Percentiles rank a stretch among this genome's conserved stretches.
Conservation (phyloP, 2,329 filamentous ascomycete genomes). For the Alternaria novae-zelandiae region DNA sequence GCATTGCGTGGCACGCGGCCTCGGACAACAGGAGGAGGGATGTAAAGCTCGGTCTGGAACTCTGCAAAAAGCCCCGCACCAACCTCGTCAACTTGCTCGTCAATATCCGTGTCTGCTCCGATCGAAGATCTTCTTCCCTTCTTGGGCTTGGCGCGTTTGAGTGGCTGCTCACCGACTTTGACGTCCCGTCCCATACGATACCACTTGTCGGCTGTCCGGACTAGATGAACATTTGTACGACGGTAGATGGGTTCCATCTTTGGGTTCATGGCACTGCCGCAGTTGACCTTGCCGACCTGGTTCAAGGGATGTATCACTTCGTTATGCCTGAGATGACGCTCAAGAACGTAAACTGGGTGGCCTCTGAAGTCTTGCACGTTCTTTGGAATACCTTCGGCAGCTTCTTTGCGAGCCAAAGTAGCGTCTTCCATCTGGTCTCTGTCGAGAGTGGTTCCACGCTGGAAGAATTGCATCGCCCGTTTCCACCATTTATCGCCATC, state of each 20-base stretch:
- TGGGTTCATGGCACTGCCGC: slow-evolving; percentile 64
- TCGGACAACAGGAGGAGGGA: slow-evolving; percentile 74
- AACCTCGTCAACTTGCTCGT: slow-evolving; percentile 50
- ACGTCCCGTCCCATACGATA: slow-evolving; percentile 85
- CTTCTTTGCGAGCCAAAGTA: slow-evolving; percentile 73
- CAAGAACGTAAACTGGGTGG: slow-evolving; percentile 76
- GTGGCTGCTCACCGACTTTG: slow-evolving; percentile 75
- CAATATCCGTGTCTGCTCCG: slow-evolving; percentile 39
- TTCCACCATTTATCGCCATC: slow-evolving; percentile 64
- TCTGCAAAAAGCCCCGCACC: slow-evolving; percentile 64
- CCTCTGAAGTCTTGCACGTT: slow-evolving; percentile 88
- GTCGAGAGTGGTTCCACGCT: slow-evolving; percentile 54
- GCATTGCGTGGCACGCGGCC: slow-evolving; percentile 71
- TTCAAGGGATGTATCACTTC: slow-evolving; percentile 79
- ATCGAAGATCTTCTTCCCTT: slow-evolving; percentile 34
- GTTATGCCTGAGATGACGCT: slow-evolving; percentile 81
- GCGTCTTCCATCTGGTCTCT: slow-evolving; percentile 84
- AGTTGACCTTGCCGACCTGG: slow-evolving; percentile 77
- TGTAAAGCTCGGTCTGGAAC: slow-evolving; percentile 72
- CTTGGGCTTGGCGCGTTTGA: slow-evolving; percentile 67
- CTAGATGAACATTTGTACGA: slow-evolving; percentile 77
- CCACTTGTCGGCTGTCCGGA: slow-evolving; percentile 85
- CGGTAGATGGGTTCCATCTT: slow-evolving; percentile 81
- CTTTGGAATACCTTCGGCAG: slow-evolving; percentile 79
- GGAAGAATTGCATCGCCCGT: slow-evolving; percentile 55